Evolutionary conservation across 441 rosid species (phyloP), one percentile per base, ranked within the genome.

Genomic region (Hura crepitans): DNA sequence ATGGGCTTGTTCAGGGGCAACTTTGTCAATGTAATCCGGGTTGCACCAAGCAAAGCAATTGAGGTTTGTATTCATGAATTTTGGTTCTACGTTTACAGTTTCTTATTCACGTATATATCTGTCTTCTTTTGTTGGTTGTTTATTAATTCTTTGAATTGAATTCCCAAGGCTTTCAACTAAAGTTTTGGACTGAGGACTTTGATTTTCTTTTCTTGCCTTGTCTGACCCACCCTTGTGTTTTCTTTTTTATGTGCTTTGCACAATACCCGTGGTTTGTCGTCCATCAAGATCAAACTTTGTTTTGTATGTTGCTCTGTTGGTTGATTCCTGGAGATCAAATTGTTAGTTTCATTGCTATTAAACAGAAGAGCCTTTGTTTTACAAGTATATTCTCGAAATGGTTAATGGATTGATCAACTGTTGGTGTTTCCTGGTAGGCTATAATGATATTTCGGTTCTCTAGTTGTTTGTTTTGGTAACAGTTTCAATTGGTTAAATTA

Each of bases 31-130:
- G 90, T 86, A 54, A 76, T 86, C 55, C 85, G 90, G 62, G 90
- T 86, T 70, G 85, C 85, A 11, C 90, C 87, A 27, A 84, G 85
- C 82, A 86, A 86, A 72, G 87, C 89, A 72, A 82, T 85, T 27
- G 89, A 85, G 86, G 89, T 82, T 63, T 72, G 77, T 55, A 49
- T 3, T 47, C 33, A 12, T 25, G 51, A 55, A 42, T 70, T 27
- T 66, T n/a, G 15, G 25, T 42, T 57, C 6, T 43, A 28, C 62
- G 18, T 39, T 72, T 42, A 23, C 28, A 30, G 62, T 72, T 51
- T 50, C 18, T 35, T 46, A 2, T 46, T 37, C 15, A 15, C 20
- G 14, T 23, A 28, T 20, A 10, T 23, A 0, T 50, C 27, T 55
- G 23, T 43, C 2, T 42, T 17, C 31, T 17, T 33, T 39, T n/a